phyloP scores from a whole-genome alignment of 1,139 yeast species.

The Diutina neorugosa region DNA sequence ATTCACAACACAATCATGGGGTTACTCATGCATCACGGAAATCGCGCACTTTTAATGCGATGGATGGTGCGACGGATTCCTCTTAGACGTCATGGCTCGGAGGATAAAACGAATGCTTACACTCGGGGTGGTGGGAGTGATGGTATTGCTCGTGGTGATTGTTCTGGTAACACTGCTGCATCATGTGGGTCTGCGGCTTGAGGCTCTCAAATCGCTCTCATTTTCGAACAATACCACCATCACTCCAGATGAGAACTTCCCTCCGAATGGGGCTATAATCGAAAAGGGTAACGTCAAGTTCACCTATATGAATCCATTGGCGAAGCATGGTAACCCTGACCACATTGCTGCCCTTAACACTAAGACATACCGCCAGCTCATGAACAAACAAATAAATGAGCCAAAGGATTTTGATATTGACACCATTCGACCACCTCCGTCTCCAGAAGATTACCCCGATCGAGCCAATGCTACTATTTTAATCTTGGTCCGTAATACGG shows the following conservation, averaged over 20 bases:
- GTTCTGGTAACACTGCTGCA: not conserved
- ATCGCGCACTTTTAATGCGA: not conserved
- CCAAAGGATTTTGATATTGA: slow-evolving; percentile 36
- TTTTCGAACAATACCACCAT: not conserved
- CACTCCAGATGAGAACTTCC: not conserved
- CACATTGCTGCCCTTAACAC: slow-evolving; percentile 23
- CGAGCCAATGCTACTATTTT: slow-evolving; percentile 65
- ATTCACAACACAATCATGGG: no score
- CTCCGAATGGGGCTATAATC: slow-evolving; percentile 8
- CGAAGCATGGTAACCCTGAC: slow-evolving; percentile 17
- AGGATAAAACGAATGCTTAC: not conserved
- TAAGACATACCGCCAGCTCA: slow-evolving; percentile 18
- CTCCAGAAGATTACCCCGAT: slow-evolving; percentile 15
- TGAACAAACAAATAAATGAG: slow-evolving; percentile 25
- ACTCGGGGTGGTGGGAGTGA: not conserved
- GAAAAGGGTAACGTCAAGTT: slow-evolving; percentile 20
- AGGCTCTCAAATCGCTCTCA: not conserved
- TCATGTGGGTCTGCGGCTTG: not conserved
- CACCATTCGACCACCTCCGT: slow-evolving; percentile 23
- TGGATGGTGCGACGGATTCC: not conserved
- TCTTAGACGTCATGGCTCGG: not conserved
- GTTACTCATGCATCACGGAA: not conserved
- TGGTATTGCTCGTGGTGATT: not conserved
- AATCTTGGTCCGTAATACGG: slow-evolving; percentile 59
- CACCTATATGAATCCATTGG: slow-evolving; percentile 19